phyloP scores from a whole-genome alignment of 2,329 filamentous ascomycete genomes.

The Hirsutella thompsonii region DNA sequence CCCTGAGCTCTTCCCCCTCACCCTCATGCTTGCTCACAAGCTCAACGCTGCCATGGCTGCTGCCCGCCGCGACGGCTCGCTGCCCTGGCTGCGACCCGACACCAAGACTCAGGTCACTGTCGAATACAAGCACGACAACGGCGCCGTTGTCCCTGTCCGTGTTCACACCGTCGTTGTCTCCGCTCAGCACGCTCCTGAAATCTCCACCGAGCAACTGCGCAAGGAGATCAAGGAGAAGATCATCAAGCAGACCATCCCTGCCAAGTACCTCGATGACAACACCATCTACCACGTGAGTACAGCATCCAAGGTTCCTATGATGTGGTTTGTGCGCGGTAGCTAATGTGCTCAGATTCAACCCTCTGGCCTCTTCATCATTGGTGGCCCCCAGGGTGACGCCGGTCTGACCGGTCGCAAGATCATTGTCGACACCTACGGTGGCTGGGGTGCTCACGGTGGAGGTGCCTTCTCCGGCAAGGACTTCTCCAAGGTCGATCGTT shows the following conservation, averaged over 20 bases:
- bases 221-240: slow-evolving; percentile 97
- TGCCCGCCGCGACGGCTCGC: slow-evolving; percentile 73
- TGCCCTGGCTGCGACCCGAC: slow-evolving; percentile 93
- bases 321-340: too few relatives aligned
- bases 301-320: too few relatives aligned
- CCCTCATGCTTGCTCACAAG: slow-evolving; percentile 88
- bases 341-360: slow-evolving; percentile 59
- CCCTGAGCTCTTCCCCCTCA: slow-evolving; percentile 90
- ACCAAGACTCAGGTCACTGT: slow-evolving; percentile 99
- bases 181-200: slow-evolving; percentile 81
- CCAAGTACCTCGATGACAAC: slow-evolving; percentile 80
- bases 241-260: slow-evolving; percentile 87
- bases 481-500: slow-evolving; percentile 99
- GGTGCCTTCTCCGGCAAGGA: slow-evolving; percentile 99
- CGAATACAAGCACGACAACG: slow-evolving; percentile 94
- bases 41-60: slow-evolving; percentile 91
- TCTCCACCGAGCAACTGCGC: slow-evolving; percentile 83
- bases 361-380: slow-evolving; percentile 96
- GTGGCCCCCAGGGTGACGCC: slow-evolving; percentile 96
- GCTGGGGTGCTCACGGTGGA: slow-evolving; percentile 98
- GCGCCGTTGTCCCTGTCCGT: slow-evolving; percentile 80
- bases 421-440: slow-evolving; percentile 98
- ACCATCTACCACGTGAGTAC: slow-evolving; percentile 82
- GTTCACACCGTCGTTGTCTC: slow-evolving; percentile 96
- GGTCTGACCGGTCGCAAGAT: slow-evolving; percentile 99